Evolutionary conservation across 441 rosid species (phyloP), one percentile per base, ranked within the genome.

Genomic region (Adansonia grandidieri): DNA sequence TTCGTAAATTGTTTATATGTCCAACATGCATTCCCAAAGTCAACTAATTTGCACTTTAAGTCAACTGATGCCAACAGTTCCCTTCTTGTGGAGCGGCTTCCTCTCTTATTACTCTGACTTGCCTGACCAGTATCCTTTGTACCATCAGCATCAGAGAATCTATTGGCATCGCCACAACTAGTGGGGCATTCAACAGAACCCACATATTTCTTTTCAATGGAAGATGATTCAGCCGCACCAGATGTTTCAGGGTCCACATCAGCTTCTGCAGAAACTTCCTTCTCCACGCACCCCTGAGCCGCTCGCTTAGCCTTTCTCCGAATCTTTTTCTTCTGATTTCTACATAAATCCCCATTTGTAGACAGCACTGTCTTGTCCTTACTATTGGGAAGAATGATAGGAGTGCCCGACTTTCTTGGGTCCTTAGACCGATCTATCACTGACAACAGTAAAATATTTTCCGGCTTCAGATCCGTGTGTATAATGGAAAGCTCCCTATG

Each of bases 21-120:
- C 96, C 96, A 91, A 81, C 94, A 91, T 20, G 96, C 96, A 86
- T 90, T 91, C 54, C 96, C 92, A 80, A 91, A 91, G 78, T 91
- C 96, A 19, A 91, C 96, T 87, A 91, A 86, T 84, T 91, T 91
- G 87, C 92, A 91, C 63, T 85, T 90, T 50, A 89, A 77, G 69
- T 90, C 91, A 72, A 83, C 83, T 68, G 89, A 83, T 11, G 81
- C 86, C 80, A 89, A 54, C 60, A 88, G 85, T 78, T 78, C 83
- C 80, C 79, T 74, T 84, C 96, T 85, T 65, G 85, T 83, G 60
- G 88, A 82, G 64, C 84, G 89, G 66, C 85, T 85, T 69, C 87
- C 90, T 80, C 89, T 88, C 85, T 82, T 87, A 56, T 40, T 78
- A 60, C 85, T 80, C 76, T 80, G 84, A 71, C 80, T 83, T 70